A percentile compares a stretch with the other conserved stretches of the same genome.
Conservation (phyloP, 2,329 filamentous ascomycete genomes). For the Exophiala alcalophila region DNA sequence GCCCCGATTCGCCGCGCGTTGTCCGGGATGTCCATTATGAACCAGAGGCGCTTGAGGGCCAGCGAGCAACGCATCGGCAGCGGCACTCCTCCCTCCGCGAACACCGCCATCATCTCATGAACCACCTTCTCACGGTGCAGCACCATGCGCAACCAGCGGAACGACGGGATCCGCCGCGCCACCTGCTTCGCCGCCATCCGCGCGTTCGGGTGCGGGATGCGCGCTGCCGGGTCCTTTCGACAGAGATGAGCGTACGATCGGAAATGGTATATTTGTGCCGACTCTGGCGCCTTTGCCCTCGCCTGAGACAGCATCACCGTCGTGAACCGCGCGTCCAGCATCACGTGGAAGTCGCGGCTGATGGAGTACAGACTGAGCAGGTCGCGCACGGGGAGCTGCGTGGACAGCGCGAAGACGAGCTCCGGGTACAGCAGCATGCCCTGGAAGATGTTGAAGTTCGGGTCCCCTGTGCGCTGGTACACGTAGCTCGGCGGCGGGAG, state of each 20-base stretch:
- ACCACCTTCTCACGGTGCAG: conserved; percentile 56
- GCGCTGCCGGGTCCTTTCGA: conserved; percentile 58
- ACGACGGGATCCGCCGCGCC: conserved; percentile 56
- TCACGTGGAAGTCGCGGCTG: conserved; percentile 60
- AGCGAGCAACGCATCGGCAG: conserved; percentile 49
- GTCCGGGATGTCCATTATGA: conserved; percentile 65
- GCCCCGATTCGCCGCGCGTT: conserved; percentile 54
- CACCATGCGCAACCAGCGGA: conserved; percentile 68
- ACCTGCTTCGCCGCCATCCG: conserved; percentile 33
- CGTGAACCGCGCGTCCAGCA: conserved; percentile 59
- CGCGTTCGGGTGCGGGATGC: conserved; percentile 40
- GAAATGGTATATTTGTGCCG: conserved; percentile 60
- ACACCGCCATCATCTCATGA: conserved; percentile 60
- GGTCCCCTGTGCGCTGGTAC: conserved; percentile 25
- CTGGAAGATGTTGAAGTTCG: conserved; percentile 30
- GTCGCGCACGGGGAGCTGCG: conserved; percentile 54
- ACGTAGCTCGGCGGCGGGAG: conserved; percentile 27
- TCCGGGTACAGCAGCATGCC: conserved; percentile 42
- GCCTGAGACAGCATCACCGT: conserved; percentile 59
- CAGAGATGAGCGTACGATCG: conserved; percentile 57
- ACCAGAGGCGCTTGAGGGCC: conserved; percentile 67
- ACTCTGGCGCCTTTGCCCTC: conserved; percentile 52
- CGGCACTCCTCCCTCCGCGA: conserved; percentile 58
- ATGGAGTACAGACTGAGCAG: conserved; percentile 64
- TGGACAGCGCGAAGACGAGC: conserved; percentile 55